Evolutionary conservation across 495 filamentous ascomycete genomes (phyloP).

Genomic region (Ascobolus immersus): DNA sequence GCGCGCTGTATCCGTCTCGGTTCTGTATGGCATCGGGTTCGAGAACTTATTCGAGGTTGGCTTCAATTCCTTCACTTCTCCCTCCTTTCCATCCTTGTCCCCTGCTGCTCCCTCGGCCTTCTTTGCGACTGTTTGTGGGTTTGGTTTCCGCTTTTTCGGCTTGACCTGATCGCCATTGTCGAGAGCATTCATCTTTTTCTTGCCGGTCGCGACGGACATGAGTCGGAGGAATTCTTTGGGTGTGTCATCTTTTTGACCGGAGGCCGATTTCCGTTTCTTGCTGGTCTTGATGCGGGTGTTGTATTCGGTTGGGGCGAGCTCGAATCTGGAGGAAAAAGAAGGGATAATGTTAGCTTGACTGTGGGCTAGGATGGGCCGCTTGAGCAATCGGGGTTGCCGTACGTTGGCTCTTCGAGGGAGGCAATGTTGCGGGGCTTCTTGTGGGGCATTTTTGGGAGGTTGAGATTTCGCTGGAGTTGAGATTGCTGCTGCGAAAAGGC

Average conservation of each 20-base stretch:
- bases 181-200: conserved; percentile 34
- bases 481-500: no score
- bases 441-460: conserved; percentile 10
- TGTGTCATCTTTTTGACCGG: conserved; percentile 40
- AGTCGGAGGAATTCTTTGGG: conserved; percentile 63
- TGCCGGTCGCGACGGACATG: conserved; percentile 44
- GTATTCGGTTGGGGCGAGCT: conserved; percentile 13
- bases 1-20: no score
- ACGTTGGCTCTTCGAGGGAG: conserved; percentile 18
- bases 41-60: no score
- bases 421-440: conserved; percentile 11
- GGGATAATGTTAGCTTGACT: conserved; percentile 7
- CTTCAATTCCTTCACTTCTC: no score
- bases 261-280: conserved; percentile 2
- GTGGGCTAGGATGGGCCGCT: background rate
- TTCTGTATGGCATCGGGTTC: no score
- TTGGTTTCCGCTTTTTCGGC: conserved; percentile 26
- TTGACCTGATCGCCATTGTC: conserved; percentile 35
- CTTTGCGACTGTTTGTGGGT: conserved; percentile 14
- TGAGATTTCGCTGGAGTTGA: no score
- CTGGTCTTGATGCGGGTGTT: conserved; percentile 14
- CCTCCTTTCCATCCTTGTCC: conserved; percentile 8
- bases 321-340: conserved; percentile 12
- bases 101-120: conserved; percentile 4
- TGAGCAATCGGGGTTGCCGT: conserved; percentile 11